A percentile compares a stretch with the other conserved stretches of the same genome.
These are phyloP conservation scores for Paradendryphiella salina DNA, from an alignment of 2,329 filamentous ascomycete genomes.

Conservation along the genomic window DNA sequence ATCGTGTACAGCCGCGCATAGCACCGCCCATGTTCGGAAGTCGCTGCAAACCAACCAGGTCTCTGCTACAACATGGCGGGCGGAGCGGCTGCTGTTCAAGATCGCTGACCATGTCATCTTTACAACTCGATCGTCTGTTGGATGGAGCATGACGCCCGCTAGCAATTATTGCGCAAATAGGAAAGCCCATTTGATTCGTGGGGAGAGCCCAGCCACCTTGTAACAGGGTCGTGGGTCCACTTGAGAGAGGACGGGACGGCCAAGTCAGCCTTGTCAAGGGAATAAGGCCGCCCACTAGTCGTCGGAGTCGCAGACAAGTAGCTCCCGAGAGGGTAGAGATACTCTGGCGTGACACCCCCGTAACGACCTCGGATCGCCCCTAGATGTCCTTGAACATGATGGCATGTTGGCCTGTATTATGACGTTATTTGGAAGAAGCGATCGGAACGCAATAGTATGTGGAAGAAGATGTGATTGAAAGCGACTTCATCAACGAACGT, in stretches of 20 bases:
- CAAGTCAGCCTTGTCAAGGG: slow-evolving; percentile 42
- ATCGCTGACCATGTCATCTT: slow-evolving; percentile 16
- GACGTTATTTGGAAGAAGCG: neutral
- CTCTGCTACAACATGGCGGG: slow-evolving; percentile 2
- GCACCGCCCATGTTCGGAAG: slow-evolving; percentile 7
- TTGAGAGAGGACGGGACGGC: slow-evolving; percentile 15
- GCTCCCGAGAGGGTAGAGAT: slow-evolving; percentile 19
- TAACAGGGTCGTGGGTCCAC: slow-evolving; percentile 9
- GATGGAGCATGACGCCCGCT: slow-evolving; percentile 10
- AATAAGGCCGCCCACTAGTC: slow-evolving; percentile 41
- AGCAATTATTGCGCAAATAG: slow-evolving; percentile 3
- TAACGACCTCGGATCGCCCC: slow-evolving; percentile 18
- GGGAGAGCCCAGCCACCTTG: slow-evolving; percentile 3
- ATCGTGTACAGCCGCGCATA: slow-evolving; percentile 5
- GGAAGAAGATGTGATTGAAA: slow-evolving; percentile 1
- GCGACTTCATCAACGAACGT: slow-evolving; percentile 11
- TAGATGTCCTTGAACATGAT: neutral
- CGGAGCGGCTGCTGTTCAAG: slow-evolving; percentile 9
- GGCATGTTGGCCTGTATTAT: too few species aligned
- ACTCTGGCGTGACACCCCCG: slow-evolving; percentile 24
- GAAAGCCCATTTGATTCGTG: slow-evolving; percentile 7
- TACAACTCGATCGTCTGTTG: slow-evolving; percentile 3
- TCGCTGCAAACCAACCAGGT: slow-evolving; percentile 1
- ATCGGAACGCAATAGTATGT: neutral
- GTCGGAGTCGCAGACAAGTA: slow-evolving; percentile 34